These are phyloP conservation scores for Cenococcum geophilum DNA, from an alignment of 495 filamentous ascomycete genomes.

Conservation along the genomic window DNA sequence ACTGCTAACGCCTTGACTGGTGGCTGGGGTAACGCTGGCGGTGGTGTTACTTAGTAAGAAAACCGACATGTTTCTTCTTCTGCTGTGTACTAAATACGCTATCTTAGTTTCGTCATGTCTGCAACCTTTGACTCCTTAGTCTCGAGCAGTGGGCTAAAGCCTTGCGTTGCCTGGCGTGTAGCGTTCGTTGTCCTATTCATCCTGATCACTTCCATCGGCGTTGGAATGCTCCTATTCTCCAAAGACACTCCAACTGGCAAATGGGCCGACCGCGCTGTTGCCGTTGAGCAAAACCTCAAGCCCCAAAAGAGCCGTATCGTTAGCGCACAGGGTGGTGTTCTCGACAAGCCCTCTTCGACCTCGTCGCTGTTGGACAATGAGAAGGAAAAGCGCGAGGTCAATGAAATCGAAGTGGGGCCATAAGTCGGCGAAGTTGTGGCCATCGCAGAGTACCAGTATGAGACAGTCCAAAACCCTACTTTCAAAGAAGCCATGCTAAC, in stretches of 20 bases:
- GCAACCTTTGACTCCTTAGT: constrained; percentile 83
- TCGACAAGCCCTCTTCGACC: constrained; percentile 46
- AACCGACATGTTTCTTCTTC: not conserved
- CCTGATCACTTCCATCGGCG: constrained; percentile 58
- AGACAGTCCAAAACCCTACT: constrained; percentile 61
- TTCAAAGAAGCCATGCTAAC: constrained; percentile 56
- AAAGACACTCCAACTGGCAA: constrained; percentile 80
- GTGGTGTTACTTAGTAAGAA: constrained; percentile 62
- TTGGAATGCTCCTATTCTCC: constrained; percentile 65
- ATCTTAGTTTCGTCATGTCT: constrained; percentile 74
- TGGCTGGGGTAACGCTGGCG: constrained; percentile 85
- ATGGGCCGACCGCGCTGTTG: constrained; percentile 63
- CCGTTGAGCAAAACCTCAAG: not conserved
- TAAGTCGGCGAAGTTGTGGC: constrained; percentile 46
- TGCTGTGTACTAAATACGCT: not conserved
- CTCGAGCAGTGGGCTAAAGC: constrained; percentile 46
- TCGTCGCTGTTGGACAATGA: constrained; percentile 28
- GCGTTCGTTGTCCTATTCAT: constrained; percentile 79
- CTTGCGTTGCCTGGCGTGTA: constrained; percentile 75
- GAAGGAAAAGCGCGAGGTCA: constrained; percentile 34
- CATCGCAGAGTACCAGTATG: constrained; percentile 52
- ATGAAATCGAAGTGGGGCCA: constrained; percentile 33
- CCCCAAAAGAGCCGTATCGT: constrained; percentile 40
- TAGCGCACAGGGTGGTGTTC: constrained; percentile 50
- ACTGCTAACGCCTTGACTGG: constrained; percentile 83